phyloP scores from a whole-genome alignment of 2,329 filamentous ascomycete genomes.

The Spiromastix sp. region DNA sequence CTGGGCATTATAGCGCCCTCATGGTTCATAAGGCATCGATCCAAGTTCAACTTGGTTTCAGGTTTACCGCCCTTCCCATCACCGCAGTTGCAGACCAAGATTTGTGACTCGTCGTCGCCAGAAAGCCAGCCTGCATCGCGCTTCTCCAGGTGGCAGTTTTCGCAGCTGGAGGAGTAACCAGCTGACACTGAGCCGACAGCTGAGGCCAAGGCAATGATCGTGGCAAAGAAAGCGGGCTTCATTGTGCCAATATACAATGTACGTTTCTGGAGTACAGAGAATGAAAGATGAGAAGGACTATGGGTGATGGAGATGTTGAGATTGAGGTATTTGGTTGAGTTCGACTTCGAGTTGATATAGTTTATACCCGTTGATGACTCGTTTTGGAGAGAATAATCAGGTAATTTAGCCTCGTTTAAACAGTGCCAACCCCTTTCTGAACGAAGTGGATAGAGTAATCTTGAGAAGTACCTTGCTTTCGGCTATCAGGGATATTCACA shows the following conservation, averaged over 20 bases:
- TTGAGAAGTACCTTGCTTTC: not conserved
- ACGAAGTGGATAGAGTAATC: not conserved
- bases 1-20: not conserved
- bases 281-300: not conserved
- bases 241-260: not conserved
- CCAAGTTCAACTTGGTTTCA: conserved; percentile 1
- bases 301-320: not conserved
- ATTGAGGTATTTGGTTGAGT: not conserved
- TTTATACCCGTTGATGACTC: not conserved
- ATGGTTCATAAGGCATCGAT: conserved; percentile 2
- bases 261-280: not conserved
- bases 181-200: conserved; percentile 1
- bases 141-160: conserved; percentile 1
- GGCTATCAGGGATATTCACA: not conserved
- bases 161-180: not conserved
- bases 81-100: conserved; percentile 2
- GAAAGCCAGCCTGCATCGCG: not conserved
- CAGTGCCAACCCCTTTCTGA: not conserved
- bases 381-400: not conserved
- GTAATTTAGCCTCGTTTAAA: not conserved
- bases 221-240: conserved; percentile 1
- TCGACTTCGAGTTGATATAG: not conserved
- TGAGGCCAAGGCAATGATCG: conserved; percentile 1
- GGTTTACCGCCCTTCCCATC: conserved; percentile 1
- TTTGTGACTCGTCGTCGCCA: not conserved